Conservation (phyloP, 345 rosid species). For the Nephelium lappaceum region DNA sequence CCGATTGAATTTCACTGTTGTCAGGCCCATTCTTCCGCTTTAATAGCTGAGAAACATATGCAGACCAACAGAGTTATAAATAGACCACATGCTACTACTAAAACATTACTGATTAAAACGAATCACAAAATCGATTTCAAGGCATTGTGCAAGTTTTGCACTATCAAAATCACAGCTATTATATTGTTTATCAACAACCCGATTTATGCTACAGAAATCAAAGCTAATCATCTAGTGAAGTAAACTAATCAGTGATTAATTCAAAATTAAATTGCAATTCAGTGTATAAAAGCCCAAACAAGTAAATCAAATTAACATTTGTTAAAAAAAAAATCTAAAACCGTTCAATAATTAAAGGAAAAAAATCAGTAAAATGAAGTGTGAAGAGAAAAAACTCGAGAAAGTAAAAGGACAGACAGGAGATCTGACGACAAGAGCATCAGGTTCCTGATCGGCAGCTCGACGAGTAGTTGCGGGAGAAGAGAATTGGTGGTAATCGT, state of each 20-base stretch:
- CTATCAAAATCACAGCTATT: not conserved
- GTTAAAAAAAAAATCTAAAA: not conserved
- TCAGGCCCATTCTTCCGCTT: constrained; percentile 58
- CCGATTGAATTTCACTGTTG: constrained; percentile 43
- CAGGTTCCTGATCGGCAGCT: constrained; percentile 58
- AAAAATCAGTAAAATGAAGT: constrained; percentile 8
- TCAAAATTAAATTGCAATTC: not conserved
- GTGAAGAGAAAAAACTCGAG: not conserved
- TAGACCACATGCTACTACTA: not conserved
- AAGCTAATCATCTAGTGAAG: no score
- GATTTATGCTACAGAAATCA: not conserved
- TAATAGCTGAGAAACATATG: constrained; percentile 46
- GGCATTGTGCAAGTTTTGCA: not conserved
- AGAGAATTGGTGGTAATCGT: constrained; percentile 71
- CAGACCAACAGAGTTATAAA: constrained; percentile 6
- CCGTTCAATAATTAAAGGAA: constrained; percentile 2
- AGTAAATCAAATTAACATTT: not conserved
- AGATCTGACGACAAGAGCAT: constrained; percentile 68
- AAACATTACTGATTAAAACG: not conserved
- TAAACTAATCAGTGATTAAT: no score
- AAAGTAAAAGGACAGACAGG: constrained; percentile 54
- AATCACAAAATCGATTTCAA: not conserved
- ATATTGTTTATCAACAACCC: not conserved
- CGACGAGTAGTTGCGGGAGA: constrained; percentile 26
- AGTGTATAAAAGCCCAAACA: not conserved